Conservation (phyloP, 106 monocot genomes). For the Dendrobium chrysotoxum region DNA sequence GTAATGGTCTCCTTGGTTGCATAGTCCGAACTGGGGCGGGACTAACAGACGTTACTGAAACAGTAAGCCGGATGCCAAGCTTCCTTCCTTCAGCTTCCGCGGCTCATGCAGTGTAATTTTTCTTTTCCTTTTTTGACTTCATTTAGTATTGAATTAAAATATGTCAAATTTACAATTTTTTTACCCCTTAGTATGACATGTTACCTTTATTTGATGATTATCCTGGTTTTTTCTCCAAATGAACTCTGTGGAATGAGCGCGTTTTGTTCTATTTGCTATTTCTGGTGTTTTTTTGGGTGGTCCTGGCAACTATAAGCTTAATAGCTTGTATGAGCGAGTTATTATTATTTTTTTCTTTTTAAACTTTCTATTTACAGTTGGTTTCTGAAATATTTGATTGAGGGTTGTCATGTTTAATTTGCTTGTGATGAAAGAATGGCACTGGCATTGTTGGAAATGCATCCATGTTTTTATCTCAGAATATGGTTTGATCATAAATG, state of each 20-base stretch:
- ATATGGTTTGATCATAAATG: background rate
- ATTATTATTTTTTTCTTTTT: background rate
- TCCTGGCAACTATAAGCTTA: background rate
- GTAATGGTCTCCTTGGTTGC: too few species aligned
- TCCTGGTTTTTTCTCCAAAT: too few species aligned
- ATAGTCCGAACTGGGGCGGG: background rate
- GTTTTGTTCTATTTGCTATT: too few species aligned
- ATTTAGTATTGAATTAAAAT: background rate
- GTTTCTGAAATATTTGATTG: background rate
- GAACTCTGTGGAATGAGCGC: too few species aligned
- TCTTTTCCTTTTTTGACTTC: background rate
- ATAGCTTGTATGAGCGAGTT: background rate
- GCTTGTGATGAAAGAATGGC: background rate
- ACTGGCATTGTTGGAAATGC: background rate
- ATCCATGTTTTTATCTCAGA: background rate
- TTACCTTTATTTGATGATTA: background rate
- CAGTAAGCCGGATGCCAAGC: constrained; percentile 3
- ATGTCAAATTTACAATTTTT: background rate
- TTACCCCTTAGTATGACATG: background rate
- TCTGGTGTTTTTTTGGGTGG: too few species aligned
- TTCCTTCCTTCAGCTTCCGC: background rate
- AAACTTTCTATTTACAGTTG: background rate
- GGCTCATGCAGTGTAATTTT: constrained; percentile 3
- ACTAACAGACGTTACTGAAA: background rate
- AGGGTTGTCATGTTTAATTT: background rate